phyloP scores from a whole-genome alignment of 257 asterid genomes.

The Solanum tarijense region DNA sequence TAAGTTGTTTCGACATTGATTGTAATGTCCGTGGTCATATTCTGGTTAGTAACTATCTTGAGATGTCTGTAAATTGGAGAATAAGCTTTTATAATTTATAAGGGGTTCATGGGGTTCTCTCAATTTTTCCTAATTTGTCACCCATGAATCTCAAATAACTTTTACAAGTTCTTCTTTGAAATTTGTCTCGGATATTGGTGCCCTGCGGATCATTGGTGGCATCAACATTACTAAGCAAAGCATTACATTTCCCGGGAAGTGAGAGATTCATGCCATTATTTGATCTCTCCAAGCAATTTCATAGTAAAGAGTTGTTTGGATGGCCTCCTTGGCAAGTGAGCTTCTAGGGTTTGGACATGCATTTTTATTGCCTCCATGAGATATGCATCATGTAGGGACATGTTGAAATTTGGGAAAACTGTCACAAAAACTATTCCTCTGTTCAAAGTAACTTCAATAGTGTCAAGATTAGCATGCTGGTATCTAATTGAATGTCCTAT shows the following conservation, averaged over 20 bases:
- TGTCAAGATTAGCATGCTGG: background rate
- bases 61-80: background rate
- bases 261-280: background rate
- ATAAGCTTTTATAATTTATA: background rate
- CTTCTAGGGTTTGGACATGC: background rate
- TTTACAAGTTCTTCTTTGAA: background rate
- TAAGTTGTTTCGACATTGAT: background rate
- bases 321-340: background rate
- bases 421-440: background rate
- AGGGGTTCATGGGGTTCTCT: background rate
- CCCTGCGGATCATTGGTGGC: too few relatives aligned
- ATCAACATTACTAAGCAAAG: too few relatives aligned
- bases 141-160: background rate
- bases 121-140: background rate
- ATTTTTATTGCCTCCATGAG: background rate
- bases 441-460: background rate
- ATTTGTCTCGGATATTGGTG: background rate
- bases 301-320: background rate
- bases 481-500: background rate
- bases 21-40: background rate
- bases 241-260: too few relatives aligned
- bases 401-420: background rate
- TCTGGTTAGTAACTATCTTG: background rate
- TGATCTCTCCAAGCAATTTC: background rate
- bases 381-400: background rate